These are phyloP conservation scores for Beauveria asiatica DNA, from an alignment of 2,329 filamentous ascomycete genomes.

Conservation along the genomic window DNA sequence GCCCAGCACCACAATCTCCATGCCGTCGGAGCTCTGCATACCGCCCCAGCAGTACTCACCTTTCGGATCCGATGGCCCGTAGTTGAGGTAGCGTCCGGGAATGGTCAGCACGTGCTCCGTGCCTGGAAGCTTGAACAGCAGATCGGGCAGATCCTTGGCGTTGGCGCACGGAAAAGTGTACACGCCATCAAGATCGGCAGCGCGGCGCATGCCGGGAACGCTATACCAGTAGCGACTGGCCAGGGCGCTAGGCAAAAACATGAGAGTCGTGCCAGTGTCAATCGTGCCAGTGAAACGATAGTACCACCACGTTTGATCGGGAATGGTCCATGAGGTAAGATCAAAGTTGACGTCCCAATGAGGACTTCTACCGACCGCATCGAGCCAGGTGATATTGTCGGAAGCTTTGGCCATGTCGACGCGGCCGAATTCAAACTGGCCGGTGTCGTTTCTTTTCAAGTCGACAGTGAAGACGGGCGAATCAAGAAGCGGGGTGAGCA, in stretches of 20 bases:
- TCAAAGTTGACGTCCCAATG: slow-evolving; percentile 42
- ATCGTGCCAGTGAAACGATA: slow-evolving; percentile 46
- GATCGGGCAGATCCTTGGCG: slow-evolving; percentile 45
- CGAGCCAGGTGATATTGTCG: slow-evolving; percentile 35
- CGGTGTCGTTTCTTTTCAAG: slow-evolving; percentile 37
- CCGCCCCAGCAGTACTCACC: slow-evolving; percentile 62
- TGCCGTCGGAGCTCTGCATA: slow-evolving; percentile 49
- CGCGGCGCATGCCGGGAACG: slow-evolving; percentile 44
- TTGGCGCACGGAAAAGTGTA: slow-evolving; percentile 51
- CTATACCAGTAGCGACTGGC: slow-evolving; percentile 50
- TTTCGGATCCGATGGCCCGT: slow-evolving; percentile 39
- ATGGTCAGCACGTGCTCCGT: slow-evolving; percentile 42
- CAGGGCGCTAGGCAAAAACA: slow-evolving; percentile 51
- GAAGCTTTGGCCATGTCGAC: slow-evolving; percentile 32
- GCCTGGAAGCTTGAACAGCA: slow-evolving; percentile 45
- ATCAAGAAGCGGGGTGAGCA: slow-evolving; percentile 32
- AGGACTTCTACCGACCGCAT: slow-evolving; percentile 22
- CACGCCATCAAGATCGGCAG: slow-evolving; percentile 32
- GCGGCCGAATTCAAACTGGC: slow-evolving; percentile 43
- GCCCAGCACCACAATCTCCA: slow-evolving; percentile 59
- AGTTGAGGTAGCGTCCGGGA: slow-evolving; percentile 47
- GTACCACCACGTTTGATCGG: slow-evolving; percentile 44
- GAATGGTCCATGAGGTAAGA: slow-evolving; percentile 29
- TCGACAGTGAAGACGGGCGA: slow-evolving; percentile 41
- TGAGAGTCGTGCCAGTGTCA: slow-evolving; percentile 61